Base-by-base conservation (phyloP, 2,329 filamentous ascomycete genomes). In the Chaetomium sp. region DNA sequence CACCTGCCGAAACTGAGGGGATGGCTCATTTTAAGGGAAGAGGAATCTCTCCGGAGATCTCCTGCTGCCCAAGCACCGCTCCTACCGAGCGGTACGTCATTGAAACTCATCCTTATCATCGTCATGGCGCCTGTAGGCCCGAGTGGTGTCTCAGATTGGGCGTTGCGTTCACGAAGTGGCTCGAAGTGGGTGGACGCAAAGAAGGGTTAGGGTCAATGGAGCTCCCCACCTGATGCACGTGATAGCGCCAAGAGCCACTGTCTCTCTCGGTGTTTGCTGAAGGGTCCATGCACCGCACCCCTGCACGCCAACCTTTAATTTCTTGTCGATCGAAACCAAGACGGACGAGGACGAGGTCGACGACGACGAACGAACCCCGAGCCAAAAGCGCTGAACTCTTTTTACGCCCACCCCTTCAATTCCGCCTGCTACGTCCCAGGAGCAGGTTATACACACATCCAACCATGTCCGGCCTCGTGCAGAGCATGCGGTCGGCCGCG, bases 391-490 rank as follows among this genome's bases (percentile, higher is more conserved):
- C 12, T 27, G 19, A 27, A 43, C 10, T 32, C 35, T 44, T 41
- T 40, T 14, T 14, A 27, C 5, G 8, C 11, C 40, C 40, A 1
- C 40, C 11, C 40, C 40, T 11, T 14, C 40, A 8, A 7, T 14
- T 42, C 11, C 19, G 32, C n/a, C 12, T 43, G 33, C 19, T 11
- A 46, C 12, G 19, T 19, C 2, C 33, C n/a, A 2, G 8, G 38
- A 27, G 9, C 19, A 27, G 9, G 34, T 4, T 9, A 10, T 33
- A 32, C 37, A 27, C 34, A 5, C 42, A 11, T 27, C 6, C 34
- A 32, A 53, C 45, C 46, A 64, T 62, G 61, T 38, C 55, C 14
- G 41, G 43, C 41, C 50, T 60, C 11, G 53, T 55, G 10, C 57
- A 57, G 34, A 56, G 57, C 55, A 43, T 37, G 49, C 58, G 60